These are phyloP conservation scores for Acrodontium crateriforme DNA, from an alignment of 2,329 filamentous ascomycete genomes.

Conservation along the genomic window DNA sequence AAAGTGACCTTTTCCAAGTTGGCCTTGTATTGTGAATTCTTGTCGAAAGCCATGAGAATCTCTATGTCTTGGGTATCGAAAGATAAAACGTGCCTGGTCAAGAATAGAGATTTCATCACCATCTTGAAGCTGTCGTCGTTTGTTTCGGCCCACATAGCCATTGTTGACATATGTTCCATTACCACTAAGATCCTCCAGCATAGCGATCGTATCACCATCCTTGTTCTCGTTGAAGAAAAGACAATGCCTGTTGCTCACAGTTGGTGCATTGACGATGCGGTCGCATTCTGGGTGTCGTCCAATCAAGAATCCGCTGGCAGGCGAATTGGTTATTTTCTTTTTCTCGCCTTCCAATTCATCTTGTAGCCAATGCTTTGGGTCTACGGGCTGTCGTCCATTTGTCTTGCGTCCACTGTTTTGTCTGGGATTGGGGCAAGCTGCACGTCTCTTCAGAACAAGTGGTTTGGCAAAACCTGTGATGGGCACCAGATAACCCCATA, in stretches of 20 bases:
- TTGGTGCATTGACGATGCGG: slow-evolving; percentile 56
- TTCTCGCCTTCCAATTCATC: slow-evolving; percentile 49
- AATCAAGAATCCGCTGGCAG: slow-evolving; percentile 76
- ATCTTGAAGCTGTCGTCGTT: slow-evolving; percentile 74
- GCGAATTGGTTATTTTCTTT: slow-evolving; percentile 37
- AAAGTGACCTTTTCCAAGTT: slow-evolving; percentile 89
- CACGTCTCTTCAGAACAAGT: slow-evolving; percentile 63
- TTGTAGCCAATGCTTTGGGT: slow-evolving; percentile 41
- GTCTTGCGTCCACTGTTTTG: slow-evolving; percentile 21
- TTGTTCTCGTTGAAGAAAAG: slow-evolving; percentile 51
- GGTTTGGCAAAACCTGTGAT: slow-evolving; percentile 44
- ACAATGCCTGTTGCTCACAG: slow-evolving; percentile 78
- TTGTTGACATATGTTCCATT: slow-evolving; percentile 97
- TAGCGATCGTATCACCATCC: slow-evolving; percentile 46
- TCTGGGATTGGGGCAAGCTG: slow-evolving; percentile 48
- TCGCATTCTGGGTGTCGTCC: slow-evolving; percentile 84
- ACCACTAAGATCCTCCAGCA: slow-evolving; percentile 84
- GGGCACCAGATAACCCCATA: slow-evolving; percentile 91
- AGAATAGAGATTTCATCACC: slow-evolving; percentile 83
- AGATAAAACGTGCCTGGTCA: slow-evolving; percentile 75
- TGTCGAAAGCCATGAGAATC: slow-evolving; percentile 67
- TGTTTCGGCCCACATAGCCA: slow-evolving; percentile 78
- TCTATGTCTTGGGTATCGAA: slow-evolving; percentile 69
- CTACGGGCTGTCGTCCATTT: slow-evolving; percentile 31
- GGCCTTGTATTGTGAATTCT: slow-evolving; percentile 71